These are phyloP conservation scores for Alternaria sp. DNA, from an alignment of 2,329 filamentous ascomycete species.

Conservation along the genomic window DNA sequence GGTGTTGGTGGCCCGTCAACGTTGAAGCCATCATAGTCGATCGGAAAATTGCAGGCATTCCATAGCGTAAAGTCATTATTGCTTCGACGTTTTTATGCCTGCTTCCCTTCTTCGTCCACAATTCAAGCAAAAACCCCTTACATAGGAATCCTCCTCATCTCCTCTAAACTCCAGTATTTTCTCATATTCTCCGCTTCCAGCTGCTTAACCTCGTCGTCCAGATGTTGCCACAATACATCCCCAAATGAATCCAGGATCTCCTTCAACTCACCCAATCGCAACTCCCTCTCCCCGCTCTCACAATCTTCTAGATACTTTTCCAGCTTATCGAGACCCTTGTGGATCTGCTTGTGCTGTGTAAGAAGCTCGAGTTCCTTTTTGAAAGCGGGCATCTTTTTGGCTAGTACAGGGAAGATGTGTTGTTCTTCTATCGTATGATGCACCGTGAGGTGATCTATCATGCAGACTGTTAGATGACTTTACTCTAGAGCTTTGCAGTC, in stretches of 20 bases:
- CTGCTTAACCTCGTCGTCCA: conserved; percentile 83
- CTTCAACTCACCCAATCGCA: conserved; percentile 68
- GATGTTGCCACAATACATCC: conserved; percentile 79
- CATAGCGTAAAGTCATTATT: neutral
- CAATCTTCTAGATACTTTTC: conserved; percentile 72
- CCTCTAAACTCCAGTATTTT: conserved; percentile 78
- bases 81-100: neutral
- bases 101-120: neutral
- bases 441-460: conserved; percentile 65
- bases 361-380: conserved; percentile 70
- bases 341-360: conserved; percentile 80
- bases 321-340: conserved; percentile 75
- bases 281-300: conserved; percentile 67
- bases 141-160: conserved; percentile 77
- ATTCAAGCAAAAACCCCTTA: conserved; percentile 44
- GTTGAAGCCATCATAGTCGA: neutral
- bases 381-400: conserved; percentile 82
- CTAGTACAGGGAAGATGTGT: conserved; percentile 81
- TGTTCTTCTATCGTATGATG: conserved; percentile 88
- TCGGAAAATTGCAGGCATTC: neutral
- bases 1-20: neutral
- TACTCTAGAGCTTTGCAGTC: neutral
- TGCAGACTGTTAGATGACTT: neutral
- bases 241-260: conserved; percentile 81
- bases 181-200: conserved; percentile 89